phyloP scores from a whole-genome alignment of 225 moss, liverwort and hornwort genomes.

The Rhytidiadelphus loreus region DNA sequence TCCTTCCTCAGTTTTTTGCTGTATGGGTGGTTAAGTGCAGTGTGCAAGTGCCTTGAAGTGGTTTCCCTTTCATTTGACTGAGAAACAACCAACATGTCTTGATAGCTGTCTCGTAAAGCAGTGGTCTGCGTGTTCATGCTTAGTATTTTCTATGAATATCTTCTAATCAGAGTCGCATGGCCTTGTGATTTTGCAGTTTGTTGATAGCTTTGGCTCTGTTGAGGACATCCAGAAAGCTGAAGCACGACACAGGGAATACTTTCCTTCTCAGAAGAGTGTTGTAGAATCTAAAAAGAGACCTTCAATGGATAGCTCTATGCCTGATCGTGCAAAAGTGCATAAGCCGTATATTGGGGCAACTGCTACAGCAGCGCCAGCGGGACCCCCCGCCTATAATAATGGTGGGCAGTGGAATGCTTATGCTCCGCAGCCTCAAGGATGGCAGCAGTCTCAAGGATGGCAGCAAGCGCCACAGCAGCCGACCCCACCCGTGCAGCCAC shows the following conservation, averaged over 20 bases:
- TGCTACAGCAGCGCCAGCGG: slow-evolving; percentile 51
- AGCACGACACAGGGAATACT: slow-evolving; percentile 51
- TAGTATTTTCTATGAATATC: no score
- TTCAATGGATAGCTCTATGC: slow-evolving; percentile 56
- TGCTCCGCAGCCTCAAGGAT: slow-evolving; percentile 54
- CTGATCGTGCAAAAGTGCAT: slow-evolving; percentile 77
- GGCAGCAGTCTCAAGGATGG: slow-evolving; percentile 91
- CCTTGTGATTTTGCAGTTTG: slow-evolving; percentile 38
- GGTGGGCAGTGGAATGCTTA: slow-evolving; percentile 88
- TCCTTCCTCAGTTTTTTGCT: background rate
- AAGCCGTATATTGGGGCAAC: slow-evolving; percentile 72
- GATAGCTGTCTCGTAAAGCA: background rate
- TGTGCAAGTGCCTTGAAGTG: background rate
- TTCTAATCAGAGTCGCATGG: background rate
- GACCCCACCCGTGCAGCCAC: slow-evolving; percentile 69
- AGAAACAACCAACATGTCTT: background rate
- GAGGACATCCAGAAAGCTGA: slow-evolving; percentile 83
- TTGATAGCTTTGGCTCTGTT: slow-evolving; percentile 73
- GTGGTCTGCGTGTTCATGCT: background rate
- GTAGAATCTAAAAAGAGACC: slow-evolving; percentile 90
- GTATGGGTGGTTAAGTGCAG: background rate
- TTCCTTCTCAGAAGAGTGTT: slow-evolving; percentile 55
- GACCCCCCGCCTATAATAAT: slow-evolving; percentile 69
- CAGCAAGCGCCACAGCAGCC: slow-evolving; percentile 92
- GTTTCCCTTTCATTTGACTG: background rate